These are phyloP conservation scores for Gloeostereum incarnatum DNA, from an alignment of 768 basidiomycete species.

Conservation along the genomic window DNA sequence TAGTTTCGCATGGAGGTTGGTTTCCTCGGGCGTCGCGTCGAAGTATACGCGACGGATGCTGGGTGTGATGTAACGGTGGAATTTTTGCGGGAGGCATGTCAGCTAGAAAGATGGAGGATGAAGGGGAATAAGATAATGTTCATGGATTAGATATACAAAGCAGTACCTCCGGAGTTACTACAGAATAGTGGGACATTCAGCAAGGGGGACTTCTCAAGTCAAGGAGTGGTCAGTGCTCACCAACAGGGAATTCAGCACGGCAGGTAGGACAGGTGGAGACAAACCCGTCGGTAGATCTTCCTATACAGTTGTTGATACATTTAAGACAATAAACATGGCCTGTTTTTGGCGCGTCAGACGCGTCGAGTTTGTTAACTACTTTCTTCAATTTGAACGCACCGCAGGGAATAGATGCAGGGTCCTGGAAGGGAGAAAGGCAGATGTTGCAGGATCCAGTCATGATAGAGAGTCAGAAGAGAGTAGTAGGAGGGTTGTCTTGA, in stretches of 20 bases:
- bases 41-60: conserved; percentile 42
- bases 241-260: conserved; percentile 41
- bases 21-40: conserved; percentile 17
- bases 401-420: conserved; percentile 53
- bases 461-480: too few relatives aligned
- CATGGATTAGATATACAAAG: neutral
- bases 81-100: conserved; percentile 36
- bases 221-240: conserved; percentile 21
- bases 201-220: neutral
- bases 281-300: conserved; percentile 19
- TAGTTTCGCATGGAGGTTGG: conserved; percentile 21
- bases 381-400: conserved; percentile 28
- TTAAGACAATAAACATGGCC: conserved; percentile 57
- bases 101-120: conserved; percentile 19
- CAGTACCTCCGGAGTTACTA: conserved; percentile 33
- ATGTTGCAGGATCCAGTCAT: conserved; percentile 40
- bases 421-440: conserved; percentile 40
- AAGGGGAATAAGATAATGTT: conserved; percentile 4
- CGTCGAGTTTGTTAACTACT: too few relatives aligned
- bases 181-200: neutral
- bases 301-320: conserved; percentile 39
- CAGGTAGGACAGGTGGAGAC: conserved; percentile 52
- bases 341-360: conserved; percentile 13
- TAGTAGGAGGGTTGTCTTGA: too few relatives aligned
- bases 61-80: conserved; percentile 36